Evolutionary conservation across 1,139 yeast genomes (phyloP).

Genomic region (Lodderomyces oxycetoniae): DNA sequence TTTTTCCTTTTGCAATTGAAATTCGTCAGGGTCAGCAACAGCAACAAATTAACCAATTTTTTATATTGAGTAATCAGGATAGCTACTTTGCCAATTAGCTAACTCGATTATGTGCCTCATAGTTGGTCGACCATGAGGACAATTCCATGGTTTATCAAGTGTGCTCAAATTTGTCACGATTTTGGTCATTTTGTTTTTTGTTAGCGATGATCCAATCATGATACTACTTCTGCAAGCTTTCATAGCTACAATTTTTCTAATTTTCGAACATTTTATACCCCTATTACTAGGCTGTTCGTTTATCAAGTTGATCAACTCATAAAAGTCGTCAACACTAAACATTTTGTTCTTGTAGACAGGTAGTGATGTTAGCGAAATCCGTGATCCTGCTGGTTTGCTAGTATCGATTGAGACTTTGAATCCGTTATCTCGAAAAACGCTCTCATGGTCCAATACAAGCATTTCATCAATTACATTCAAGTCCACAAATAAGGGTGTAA

Average conservation of each 20-base stretch:
- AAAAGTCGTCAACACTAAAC: conserved; percentile 64
- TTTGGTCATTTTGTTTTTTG: conserved; percentile 52
- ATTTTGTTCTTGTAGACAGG: conserved; percentile 71
- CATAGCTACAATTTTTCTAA: conserved; percentile 83
- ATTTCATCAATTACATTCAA: conserved; percentile 77
- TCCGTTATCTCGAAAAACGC: conserved; percentile 68
- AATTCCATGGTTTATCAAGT: conserved; percentile 94
- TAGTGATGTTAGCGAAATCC: conserved; percentile 52
- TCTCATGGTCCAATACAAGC: conserved; percentile 54
- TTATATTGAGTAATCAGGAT: conserved; percentile 11
- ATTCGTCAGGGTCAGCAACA: no score
- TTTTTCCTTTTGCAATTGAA: no score
- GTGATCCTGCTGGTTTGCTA: conserved; percentile 50
- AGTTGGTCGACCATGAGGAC: conserved; percentile 98
- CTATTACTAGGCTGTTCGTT: conserved; percentile 30
- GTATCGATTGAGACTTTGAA: conserved; percentile 47
- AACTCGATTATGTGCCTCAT: conserved; percentile 80
- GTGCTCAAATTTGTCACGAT: conserved; percentile 65
- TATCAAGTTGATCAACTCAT: conserved; percentile 66
- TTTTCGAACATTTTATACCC: conserved; percentile 65
- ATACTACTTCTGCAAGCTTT: conserved; percentile 91
- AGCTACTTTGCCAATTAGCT: conserved; percentile 12
- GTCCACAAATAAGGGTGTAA: conserved; percentile 59
- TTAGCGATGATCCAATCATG: conserved; percentile 82
- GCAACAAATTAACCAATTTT: neutral